Conservation (phyloP, 331 rosid genomes). For the Prunus yedoensis region DNA sequence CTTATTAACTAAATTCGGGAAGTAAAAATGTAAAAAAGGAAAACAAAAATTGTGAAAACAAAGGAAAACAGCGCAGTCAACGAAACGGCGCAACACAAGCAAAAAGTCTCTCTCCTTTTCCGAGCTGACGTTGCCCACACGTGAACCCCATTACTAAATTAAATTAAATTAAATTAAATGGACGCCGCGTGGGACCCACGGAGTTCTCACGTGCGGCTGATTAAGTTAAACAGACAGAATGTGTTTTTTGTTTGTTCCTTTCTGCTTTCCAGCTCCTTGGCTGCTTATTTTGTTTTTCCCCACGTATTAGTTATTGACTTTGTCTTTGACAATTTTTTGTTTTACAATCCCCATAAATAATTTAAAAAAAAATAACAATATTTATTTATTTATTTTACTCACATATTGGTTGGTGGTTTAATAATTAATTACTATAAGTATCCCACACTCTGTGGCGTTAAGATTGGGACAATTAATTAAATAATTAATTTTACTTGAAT, state of each 20-base stretch:
- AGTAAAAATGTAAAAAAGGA: background rate
- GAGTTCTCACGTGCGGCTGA: conserved; percentile 57
- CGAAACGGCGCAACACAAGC: conserved; percentile 73
- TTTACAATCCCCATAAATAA: conserved; percentile 46
- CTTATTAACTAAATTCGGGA: no score
- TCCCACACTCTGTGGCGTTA: conserved; percentile 18
- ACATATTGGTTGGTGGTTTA: background rate
- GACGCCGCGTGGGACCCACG: conserved; percentile 30
- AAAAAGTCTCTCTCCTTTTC: conserved; percentile 25
- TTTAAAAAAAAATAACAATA: no score
- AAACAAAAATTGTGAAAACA: background rate
- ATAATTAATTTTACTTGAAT: background rate
- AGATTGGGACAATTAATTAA: conserved; percentile 16
- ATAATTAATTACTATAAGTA: background rate
- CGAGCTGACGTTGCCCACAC: conserved; percentile 61
- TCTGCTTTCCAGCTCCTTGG: conserved; percentile 31
- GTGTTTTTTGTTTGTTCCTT: conserved; percentile 14
- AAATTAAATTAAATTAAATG: background rate
- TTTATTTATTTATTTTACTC: background rate
- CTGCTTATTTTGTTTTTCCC: conserved; percentile 15
- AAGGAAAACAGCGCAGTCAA: conserved; percentile 45
- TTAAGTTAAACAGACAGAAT: conserved; percentile 13
- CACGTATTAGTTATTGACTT: conserved; percentile 36
- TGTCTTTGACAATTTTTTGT: conserved; percentile 28
- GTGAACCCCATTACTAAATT: conserved; percentile 49